Percentiles rank a stretch among this genome's conserved stretches.
Evolutionary conservation across 495 filamentous ascomycete genomes (phyloP).

Genomic region (Sordaria brevicollis): DNA sequence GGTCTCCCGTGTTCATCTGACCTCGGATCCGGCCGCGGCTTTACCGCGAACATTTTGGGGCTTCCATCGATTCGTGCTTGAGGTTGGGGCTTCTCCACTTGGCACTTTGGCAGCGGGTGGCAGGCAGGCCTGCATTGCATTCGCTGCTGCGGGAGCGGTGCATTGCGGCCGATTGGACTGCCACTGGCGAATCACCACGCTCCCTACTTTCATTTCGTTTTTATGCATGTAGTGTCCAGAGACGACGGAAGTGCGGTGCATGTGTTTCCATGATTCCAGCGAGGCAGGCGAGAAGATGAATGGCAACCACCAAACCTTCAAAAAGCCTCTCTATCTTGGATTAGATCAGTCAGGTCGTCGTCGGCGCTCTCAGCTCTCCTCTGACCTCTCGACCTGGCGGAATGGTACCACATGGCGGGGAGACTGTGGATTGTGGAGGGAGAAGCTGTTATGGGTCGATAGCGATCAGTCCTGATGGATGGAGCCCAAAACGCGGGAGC

Average conservation of each 20-base stretch:
- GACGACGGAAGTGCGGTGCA: neutral
- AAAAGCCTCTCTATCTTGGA: neutral
- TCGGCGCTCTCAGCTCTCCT: neutral
- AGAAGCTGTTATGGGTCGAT: neutral
- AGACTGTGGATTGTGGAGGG: neutral
- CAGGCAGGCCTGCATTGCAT: neutral
- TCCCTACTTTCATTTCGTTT: neutral
- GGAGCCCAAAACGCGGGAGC: neutral
- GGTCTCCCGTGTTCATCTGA: neutral
- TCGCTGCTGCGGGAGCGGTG: neutral
- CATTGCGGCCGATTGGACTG: neutral
- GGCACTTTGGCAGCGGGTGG: too few relatives aligned
- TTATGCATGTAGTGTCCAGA: neutral
- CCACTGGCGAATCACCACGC: neutral
- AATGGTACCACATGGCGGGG: neutral
- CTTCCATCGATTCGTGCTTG: too few relatives aligned
- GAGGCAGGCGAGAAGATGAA: neutral
- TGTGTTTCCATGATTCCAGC: neutral
- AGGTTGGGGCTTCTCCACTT: neutral
- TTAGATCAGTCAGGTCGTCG: neutral
- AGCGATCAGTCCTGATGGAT: neutral
- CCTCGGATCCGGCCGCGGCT: neutral
- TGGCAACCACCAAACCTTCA: neutral
- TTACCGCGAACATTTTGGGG: neutral
- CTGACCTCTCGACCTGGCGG: neutral